phyloP scores from a whole-genome alignment of 2,329 filamentous ascomycete species.

The Paecilomyces formosus region DNA sequence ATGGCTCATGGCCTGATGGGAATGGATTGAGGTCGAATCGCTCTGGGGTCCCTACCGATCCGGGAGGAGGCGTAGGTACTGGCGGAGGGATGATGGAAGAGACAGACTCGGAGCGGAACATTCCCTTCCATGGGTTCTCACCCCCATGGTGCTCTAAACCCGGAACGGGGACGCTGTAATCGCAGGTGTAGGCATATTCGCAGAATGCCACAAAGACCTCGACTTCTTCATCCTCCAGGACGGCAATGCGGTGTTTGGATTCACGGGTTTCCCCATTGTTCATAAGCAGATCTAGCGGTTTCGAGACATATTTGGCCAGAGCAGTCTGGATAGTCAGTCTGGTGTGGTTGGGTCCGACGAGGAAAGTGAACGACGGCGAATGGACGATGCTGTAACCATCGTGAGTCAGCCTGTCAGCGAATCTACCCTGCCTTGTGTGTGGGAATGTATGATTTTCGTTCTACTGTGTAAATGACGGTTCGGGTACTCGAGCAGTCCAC shows the following conservation, averaged over 20 bases:
- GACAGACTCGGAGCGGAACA: slow-evolving; percentile 13
- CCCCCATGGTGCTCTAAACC: not conserved
- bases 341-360: slow-evolving; percentile 39
- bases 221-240: slow-evolving; percentile 41
- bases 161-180: slow-evolving; percentile 31
- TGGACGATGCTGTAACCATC: slow-evolving; percentile 31
- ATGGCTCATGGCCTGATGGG: not conserved
- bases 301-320: slow-evolving; percentile 37
- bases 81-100: slow-evolving; percentile 10
- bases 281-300: slow-evolving; percentile 37
- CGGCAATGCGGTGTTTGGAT: slow-evolving; percentile 33
- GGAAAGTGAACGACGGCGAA: slow-evolving; percentile 39
- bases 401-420: slow-evolving; percentile 11
- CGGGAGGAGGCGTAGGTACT: not conserved
- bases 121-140: slow-evolving; percentile 5
- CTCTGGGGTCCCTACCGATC: not conserved
- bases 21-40: not conserved
- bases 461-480: not conserved
- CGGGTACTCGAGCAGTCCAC: not conserved
- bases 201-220: slow-evolving; percentile 43
- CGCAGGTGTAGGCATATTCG: slow-evolving; percentile 44
- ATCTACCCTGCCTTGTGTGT: slow-evolving; percentile 8
- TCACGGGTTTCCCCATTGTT: slow-evolving; percentile 41
- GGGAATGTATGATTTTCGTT: not conserved
- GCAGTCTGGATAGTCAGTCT: slow-evolving; percentile 41